Base-by-base conservation (phyloP, 1,139 yeast species). In the Spencermartinsiella ligniputridi region DNA sequence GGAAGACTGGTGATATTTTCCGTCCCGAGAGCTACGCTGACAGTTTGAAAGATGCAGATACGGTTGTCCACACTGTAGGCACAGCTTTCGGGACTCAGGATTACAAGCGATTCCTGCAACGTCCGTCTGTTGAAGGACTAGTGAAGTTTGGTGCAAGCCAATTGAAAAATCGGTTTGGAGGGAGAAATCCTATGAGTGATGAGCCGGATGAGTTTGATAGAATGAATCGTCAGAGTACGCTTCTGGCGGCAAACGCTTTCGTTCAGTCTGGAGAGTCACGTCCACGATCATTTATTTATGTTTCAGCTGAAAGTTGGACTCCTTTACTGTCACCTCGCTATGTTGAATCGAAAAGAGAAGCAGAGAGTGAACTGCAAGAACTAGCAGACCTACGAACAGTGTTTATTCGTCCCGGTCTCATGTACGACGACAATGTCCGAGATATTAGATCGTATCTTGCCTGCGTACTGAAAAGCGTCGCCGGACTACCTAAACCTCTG, bases 11-110 rank as follows among this genome's bases (percentile, higher is more conserved):
- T 1, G 79, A 88, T 60, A 72, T 87, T 1, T 83, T 86, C 56
- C 67, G 80, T 22, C 86, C 89, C 0, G 61, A 70, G 0, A 69
- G 82, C 0, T 86, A 86, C 60, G 53, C 60, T 19, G 61, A 69
- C 3, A 65, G 73, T 35, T 60, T 88, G 30, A 51, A 59, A 25
- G 71, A 72, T 34, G 76, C 79, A 1, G 71, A 73, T 40, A 80
- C 85, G 0, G 92, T 88, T 1, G 90, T 89, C n/a, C 96, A 88
- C 60, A 75, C 92, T 0, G 71, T 89, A 49, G 97, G 97, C 0
- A 71, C 84, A 13, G 65, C 88, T 11, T 68, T 87, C 40, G 92
- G 54, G n/a, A 50, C 85, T 54, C 75, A 83, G 52, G 77, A 74
- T 29, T 89, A 89, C 63, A 89, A 89, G 62, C 66, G 70, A 41